Evolutionary conservation across 768 basidiomycete species (phyloP), one percentile per base, ranked within the genome.

Genomic region (Punctularia strigosozonata): DNA sequence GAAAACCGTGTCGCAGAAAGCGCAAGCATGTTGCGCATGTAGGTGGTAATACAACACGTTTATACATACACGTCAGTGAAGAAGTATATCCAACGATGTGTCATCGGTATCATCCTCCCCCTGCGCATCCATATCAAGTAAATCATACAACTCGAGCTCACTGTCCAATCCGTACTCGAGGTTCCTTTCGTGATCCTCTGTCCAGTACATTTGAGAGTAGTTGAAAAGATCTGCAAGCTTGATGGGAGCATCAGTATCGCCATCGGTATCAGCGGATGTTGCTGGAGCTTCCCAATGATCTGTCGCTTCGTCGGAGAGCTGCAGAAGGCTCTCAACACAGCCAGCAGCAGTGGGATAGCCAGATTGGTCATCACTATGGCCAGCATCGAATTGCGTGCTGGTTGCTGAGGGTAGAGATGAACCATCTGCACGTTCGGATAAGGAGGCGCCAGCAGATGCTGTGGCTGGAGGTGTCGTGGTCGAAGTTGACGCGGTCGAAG

Each of bases 61-160:
- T 34, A 34, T 34, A 34, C 33, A 34, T 34, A 8, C 18, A 34
- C 10, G 10, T 10, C 18, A 34, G 33, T 19, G n/a, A n/a, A n/a
- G n/a, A n/a, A n/a, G n/a, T n/a, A n/a, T n/a, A 13, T 12, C 33
- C 7, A 10, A 8, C 8, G 33, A 10, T 8, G 10, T 19, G 7
- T 34, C 32, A 22, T 35, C 4, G 5, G 23, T 35, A 36, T 48
- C 45, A 1, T 35, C 32, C 13, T 48, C 46, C 17, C 47, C 47
- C 15, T 46, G 42, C n/a, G 47, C 47, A 43, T 48, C 47, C 34
- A 48, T n/a, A 48, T 48, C 42, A 13, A 48, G 38, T 35, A 48
- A 25, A 20, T 48, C 47, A 34, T 48, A 46, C 4, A 48, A 34
- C 25, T 46, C 45, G 17, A 48, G 34, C 37, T 48, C 47, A 19